Conservation (phyloP, 139 green algal species). For the Tetraselmis striata region DNA sequence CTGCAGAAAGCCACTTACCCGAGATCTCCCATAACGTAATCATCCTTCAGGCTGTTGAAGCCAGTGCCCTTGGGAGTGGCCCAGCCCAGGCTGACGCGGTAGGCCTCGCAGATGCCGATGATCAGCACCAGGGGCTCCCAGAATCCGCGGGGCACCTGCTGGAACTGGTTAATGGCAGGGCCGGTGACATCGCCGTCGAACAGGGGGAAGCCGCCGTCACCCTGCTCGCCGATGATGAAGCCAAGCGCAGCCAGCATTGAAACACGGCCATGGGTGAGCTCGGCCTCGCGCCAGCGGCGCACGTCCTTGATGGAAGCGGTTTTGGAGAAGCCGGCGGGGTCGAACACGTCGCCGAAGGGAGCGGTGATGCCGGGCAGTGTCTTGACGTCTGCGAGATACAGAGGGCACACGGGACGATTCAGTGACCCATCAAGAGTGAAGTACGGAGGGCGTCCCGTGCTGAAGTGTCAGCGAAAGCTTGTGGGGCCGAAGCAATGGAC, state of each 20-base stretch:
- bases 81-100: constrained; percentile 55
- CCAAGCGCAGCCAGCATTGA: constrained; percentile 41
- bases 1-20: constrained; percentile 30
- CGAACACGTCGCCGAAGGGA: constrained; percentile 48
- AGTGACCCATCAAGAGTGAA: neutral
- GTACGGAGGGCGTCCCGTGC: neutral
- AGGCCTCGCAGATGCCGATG: constrained; percentile 64
- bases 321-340: constrained; percentile 33
- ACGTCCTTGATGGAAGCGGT: constrained; percentile 30
- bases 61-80: constrained; percentile 42
- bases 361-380: constrained; percentile 44
- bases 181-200: constrained; percentile 46
- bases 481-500: neutral
- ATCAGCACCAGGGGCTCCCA: constrained; percentile 58
- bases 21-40: constrained; percentile 59
- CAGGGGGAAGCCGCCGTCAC: constrained; percentile 42
- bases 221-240: constrained; percentile 62
- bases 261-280: constrained; percentile 70
- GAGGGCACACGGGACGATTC: neutral
- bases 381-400: constrained; percentile 35
- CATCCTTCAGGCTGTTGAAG: constrained; percentile 52
- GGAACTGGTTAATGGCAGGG: constrained; percentile 75
- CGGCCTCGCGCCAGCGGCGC: constrained; percentile 54
- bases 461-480: neutral
- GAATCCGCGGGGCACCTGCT: constrained; percentile 54